A percentile compares a stretch with the other conserved stretches of the same genome.
These are phyloP conservation scores for Thielaviopsis euricoi DNA, from an alignment of 2,329 filamentous ascomycete genomes.

Conservation along the genomic window DNA sequence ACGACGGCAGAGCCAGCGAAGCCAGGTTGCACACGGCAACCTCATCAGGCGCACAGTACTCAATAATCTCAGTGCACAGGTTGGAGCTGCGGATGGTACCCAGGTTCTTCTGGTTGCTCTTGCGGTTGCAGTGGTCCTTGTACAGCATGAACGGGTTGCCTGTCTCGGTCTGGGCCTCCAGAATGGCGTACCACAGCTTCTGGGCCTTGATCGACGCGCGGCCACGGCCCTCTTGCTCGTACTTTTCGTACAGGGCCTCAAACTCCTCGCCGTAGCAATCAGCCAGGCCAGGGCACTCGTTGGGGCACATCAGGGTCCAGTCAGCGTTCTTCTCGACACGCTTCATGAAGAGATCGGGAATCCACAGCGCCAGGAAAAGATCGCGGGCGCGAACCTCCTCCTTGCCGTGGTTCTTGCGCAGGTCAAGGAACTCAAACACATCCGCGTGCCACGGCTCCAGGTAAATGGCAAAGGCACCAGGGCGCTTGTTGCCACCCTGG, in stretches of 20 bases:
- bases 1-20: conserved; percentile 80
- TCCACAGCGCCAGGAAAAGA: conserved; percentile 95
- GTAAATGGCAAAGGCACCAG: conserved; percentile 96
- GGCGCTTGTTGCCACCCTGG: conserved; percentile 97
- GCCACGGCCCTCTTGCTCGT: conserved; percentile 75
- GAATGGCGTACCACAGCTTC: conserved; percentile 98
- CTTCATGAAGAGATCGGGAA: conserved; percentile 99
- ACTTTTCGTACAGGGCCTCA: conserved; percentile 82
- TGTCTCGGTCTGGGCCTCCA: conserved; percentile 96
- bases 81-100: conserved; percentile 98
- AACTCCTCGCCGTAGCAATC: conserved; percentile 98
- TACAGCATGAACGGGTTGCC: conserved; percentile 99
- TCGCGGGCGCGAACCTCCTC: conserved; percentile 95
- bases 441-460: conserved; percentile 98
- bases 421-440: conserved; percentile 91
- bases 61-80: conserved; percentile 95
- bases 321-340: conserved; percentile 91
- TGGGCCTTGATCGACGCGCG: conserved; percentile 89
- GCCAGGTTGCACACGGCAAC: conserved; percentile 97
- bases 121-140: conserved; percentile 95
- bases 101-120: conserved; percentile 99
- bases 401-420: conserved; percentile 98
- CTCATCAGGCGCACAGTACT: conserved; percentile 94
- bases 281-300: conserved; percentile 84
- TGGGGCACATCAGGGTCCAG: conserved; percentile 97